Conservation (phyloP, 257 asterid species). For the Solanum paucissectum region DNA sequence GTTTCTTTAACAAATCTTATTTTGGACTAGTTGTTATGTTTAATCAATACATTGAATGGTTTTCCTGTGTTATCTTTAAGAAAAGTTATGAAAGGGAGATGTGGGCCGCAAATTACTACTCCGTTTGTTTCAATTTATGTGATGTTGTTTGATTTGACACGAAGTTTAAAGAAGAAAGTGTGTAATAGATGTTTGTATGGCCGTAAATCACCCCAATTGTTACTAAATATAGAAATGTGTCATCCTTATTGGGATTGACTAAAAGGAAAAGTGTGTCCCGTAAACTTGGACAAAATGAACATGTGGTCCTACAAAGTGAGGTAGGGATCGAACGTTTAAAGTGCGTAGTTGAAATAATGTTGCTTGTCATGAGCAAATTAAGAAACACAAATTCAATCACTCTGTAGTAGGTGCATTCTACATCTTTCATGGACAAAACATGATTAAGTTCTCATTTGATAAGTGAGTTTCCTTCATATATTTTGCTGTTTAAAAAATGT, state of each 20-base stretch:
- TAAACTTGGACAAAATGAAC: accelerated
- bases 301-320: neutral
- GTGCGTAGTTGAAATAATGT: neutral
- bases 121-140: neutral
- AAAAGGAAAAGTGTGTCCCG: neutral
- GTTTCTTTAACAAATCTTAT: neutral
- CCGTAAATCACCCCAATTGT: too few relatives aligned
- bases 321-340: neutral
- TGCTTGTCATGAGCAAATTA: too few relatives aligned
- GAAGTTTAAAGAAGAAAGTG: neutral
- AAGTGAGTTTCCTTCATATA: neutral
- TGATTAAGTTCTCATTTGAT: neutral
- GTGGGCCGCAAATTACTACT: neutral
- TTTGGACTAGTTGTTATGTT: neutral
- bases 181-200: neutral
- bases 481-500: neutral
- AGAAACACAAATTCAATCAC: neutral
- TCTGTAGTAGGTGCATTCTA: neutral
- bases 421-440: neutral
- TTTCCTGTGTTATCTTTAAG: neutral
- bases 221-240: neutral
- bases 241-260: neutral
- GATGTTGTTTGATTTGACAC: neutral
- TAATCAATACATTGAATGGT: neutral
- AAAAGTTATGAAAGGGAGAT: neutral